Evolutionary conservation across 2,329 filamentous ascomycete genomes (phyloP), one percentile per base, ranked within the genome.

Genomic region (Daldinia eschscholtzii): DNA sequence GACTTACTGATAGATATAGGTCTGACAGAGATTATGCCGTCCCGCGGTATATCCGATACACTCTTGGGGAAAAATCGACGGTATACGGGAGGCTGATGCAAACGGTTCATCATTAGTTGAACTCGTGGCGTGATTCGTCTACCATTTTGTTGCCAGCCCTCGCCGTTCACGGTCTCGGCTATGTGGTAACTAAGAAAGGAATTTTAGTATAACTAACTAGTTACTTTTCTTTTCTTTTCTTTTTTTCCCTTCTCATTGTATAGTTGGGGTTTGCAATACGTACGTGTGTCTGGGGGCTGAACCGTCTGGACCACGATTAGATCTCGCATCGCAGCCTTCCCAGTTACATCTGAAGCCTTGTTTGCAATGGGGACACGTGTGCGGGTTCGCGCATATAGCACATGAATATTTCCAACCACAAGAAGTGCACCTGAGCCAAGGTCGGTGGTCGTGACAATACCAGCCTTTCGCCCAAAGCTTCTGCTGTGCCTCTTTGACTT

Each of bases 331-430:
- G 6, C 46, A 52, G 6, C 26, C 26, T 1, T 18, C 3, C 52
- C 3, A 4, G 33, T 1, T 26, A 37, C 52, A 55, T 26, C 1
- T 37, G 12, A 20, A 37, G 18, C 4, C 15, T n/a, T 23, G 12
- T 2, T 56, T 53, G 33, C 64, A 63, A 18, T 57, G 26, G 3
- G n/a, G n/a, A 30, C 64, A 67, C 1, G 41, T 13, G 28, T 59
- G 23, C 44, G 64, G 59, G 46, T 67, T 63, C 4, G 64, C 12
- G 20, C 64, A 67, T 26, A 67, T 37, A n/a, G 41, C 64, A 23
- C 64, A 67, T 6, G 30, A 12, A 30, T 48, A 67, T 4, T 57
- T 2, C 12, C 10, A 13, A 1, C 28, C 33, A 23, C 64, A 67
- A n/a, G 18, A 33, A 4, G 6, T 2, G 23, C 64, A 63, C 9